Evolutionary conservation across 1,139 yeast species (phyloP), one percentile per base, ranked within the genome.

Genomic region (Kluyveromyces sp.): DNA sequence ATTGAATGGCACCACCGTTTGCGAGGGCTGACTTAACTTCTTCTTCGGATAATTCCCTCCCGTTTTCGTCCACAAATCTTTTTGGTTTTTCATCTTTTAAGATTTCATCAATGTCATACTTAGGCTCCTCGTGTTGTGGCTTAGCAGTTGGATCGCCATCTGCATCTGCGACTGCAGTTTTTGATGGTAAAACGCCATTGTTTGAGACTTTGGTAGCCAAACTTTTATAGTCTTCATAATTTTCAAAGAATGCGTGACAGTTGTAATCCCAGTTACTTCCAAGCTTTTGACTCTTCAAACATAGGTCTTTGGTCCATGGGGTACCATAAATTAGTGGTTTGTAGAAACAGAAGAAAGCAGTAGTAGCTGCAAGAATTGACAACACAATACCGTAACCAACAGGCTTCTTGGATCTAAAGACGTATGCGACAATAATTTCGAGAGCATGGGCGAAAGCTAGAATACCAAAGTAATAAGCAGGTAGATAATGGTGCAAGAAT

Each of bases 401-500:
- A 38, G 66, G 56, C 53, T 67, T 75, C 60, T 69, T 71, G 30
- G 48, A 59, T 42, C 51, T 60, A 67, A 74, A 61, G 54, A 66
- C 50, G 64, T 73, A 72, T 25, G 77, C 71, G 39, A 79, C 75
- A 45, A 84, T 52, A 47, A 88, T 71, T 61, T 92, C 96, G 56
- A 89, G 75, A 49, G 78, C 73, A 63, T 89, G 96, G 29, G 94
- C 92, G 50, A 92, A 70, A 0, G 90, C 89, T 55, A 92, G 74
- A 47, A 90, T 74, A 40, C 92, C 95, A 67, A 92, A 90, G 70
- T 89, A 92, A 45, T 86, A 79, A 3, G 96, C 84, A 47, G 96
- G 96, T 55, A 92, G 72, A 65, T 92, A 90, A 66, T 90, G 97
- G 65, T 90, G 97, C 59, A 92, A 72, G 72, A 90, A 90, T 67